Evolutionary conservation across 2,329 filamentous ascomycete species (phyloP).

Genomic region (Epichloe amarillans): DNA sequence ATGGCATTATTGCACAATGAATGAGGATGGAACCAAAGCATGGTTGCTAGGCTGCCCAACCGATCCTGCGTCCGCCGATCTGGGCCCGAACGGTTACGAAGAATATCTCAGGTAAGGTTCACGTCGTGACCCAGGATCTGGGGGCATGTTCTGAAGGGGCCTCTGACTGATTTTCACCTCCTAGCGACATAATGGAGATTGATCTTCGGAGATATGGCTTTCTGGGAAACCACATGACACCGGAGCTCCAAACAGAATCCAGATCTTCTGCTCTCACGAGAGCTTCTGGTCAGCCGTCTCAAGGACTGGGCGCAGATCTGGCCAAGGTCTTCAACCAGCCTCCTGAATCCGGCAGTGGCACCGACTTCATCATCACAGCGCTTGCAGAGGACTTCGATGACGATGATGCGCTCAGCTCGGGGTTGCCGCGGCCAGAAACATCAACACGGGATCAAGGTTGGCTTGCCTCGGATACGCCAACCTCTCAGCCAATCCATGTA

Average conservation of each 20-base stretch:
- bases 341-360: slow-evolving; percentile 71
- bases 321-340: slow-evolving; percentile 76
- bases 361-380: slow-evolving; percentile 85
- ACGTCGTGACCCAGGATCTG: background rate
- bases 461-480: slow-evolving; percentile 48
- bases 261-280: slow-evolving; percentile 35
- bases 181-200: slow-evolving; percentile 77
- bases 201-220: slow-evolving; percentile 87
- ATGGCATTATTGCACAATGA: slow-evolving; percentile 97
- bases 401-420: slow-evolving; percentile 45
- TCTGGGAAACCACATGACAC: slow-evolving; percentile 60
- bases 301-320: slow-evolving; percentile 70
- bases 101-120: slow-evolving; percentile 58
- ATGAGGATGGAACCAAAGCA: slow-evolving; percentile 87
- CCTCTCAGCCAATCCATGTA: slow-evolving; percentile 79
- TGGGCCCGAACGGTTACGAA: slow-evolving; percentile 60
- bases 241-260: slow-evolving; percentile 38
- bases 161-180: background rate
- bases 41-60: slow-evolving; percentile 91
- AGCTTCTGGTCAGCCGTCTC: slow-evolving; percentile 40
- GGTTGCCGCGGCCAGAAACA: slow-evolving; percentile 33
- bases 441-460: slow-evolving; percentile 34
- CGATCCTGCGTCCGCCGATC: slow-evolving; percentile 51
- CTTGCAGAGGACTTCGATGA: slow-evolving; percentile 64
- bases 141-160: background rate